These are phyloP conservation scores for Erythrobasidium hasegawianum DNA, from an alignment of 1,284 basidiomycete genomes.

Conservation along the genomic window DNA sequence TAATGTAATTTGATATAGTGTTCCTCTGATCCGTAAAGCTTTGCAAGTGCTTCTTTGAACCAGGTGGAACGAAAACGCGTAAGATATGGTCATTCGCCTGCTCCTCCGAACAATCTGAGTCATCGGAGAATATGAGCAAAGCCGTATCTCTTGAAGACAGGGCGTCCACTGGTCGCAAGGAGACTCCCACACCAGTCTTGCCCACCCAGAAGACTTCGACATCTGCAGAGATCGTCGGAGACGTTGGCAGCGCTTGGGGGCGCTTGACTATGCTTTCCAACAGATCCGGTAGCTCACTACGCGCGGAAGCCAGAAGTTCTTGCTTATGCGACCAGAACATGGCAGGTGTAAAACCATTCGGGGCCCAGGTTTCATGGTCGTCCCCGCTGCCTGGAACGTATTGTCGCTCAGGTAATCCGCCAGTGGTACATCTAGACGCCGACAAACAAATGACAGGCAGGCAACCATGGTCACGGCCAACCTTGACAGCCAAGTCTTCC, in stretches of 20 bases:
- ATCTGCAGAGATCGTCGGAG: neutral
- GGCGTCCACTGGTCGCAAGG: neutral
- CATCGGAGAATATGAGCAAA: neutral
- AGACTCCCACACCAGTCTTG: neutral
- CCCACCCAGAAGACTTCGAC: neutral
- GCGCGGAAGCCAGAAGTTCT: slow-evolving; percentile 54
- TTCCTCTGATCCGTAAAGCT: slow-evolving; percentile 4
- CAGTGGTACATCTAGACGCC: slow-evolving; percentile 55
- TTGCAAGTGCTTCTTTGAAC: slow-evolving; percentile 6
- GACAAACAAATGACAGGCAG: slow-evolving; percentile 71
- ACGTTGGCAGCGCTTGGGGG: too few species aligned
- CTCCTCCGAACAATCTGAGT: neutral
- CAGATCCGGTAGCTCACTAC: slow-evolving; percentile 56
- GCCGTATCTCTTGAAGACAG: too few species aligned
- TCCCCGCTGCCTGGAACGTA: slow-evolving; percentile 88
- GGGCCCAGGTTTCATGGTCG: slow-evolving; percentile 81
- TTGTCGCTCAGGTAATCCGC: slow-evolving; percentile 55
- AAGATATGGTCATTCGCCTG: neutral
- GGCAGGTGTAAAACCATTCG: slow-evolving; percentile 65
- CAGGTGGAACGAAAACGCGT: slow-evolving; percentile 3
- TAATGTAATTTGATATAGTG: neutral
- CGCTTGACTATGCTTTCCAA: slow-evolving; percentile 4
- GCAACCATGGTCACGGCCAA: slow-evolving; percentile 48
- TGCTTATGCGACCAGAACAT: slow-evolving; percentile 65
- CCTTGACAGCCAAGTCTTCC: slow-evolving; percentile 30